Evolutionary conservation across 805 yeast species (phyloP), one percentile per base, ranked within the genome.

Genomic region (Danielia reshetovae): DNA sequence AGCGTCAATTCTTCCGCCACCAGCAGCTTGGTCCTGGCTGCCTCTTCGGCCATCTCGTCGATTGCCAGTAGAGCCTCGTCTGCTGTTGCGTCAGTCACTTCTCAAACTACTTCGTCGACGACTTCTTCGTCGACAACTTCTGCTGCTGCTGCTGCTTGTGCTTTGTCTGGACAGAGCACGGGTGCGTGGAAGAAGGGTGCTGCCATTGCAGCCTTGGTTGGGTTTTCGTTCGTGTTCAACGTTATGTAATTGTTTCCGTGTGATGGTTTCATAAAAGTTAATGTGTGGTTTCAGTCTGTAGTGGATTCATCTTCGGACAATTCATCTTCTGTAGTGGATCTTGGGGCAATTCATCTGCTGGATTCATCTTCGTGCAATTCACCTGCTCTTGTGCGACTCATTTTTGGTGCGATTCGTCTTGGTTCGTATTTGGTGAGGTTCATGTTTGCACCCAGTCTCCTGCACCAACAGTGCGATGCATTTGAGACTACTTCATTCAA

Each of bases 141-240:
- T 8, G 29, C 27, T 3, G 27, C 45, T 24, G 33, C 51, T 14
- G 18, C 37, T 17, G 24, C 46, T 16, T 34, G 46, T 15, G 27
- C 12, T 13, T 9, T n/a, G 7, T 11, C 30, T 40, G 7, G 34
- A 49, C n/a, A 36, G 51, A 22, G 35, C 53, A 7, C 32, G 49
- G 51, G 58, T 13, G 43, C 55, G 26, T 63, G 67, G 70, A 64
- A 65, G 52, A 61, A 51, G 50, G 55, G 65, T 27, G 57, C 52
- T 36, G 60, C 57, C 18, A 54, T 65, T 28, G 64, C 61, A 29
- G 64, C 60, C 32, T 29, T 64, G 34, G 55, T 64, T 29, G 70
- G 68, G 27, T 41, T 55, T 36, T 54, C 66, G 24, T 59, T 64
- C 38, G 36, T 62, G 19, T 44, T 60, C 48, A 62, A 62, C 52